Percentiles rank a stretch among this genome's conserved stretches.
Evolutionary conservation across 176 grass and related monocot species (phyloP).

Genomic region (Aegilops sharonensis): DNA sequence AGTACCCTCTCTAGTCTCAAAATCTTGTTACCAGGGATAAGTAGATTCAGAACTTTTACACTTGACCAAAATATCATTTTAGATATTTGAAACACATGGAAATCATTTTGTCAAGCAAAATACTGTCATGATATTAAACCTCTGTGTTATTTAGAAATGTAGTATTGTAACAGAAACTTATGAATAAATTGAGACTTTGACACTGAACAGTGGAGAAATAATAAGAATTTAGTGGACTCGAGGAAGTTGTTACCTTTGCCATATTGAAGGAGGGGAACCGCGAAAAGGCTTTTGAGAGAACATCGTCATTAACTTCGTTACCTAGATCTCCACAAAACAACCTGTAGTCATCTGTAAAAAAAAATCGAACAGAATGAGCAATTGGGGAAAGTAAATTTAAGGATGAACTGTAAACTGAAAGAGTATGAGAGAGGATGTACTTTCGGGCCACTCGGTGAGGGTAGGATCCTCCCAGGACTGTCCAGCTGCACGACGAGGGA

Average conservation of each 20-base stretch:
- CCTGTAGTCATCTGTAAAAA: conserved; percentile 71
- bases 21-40: background rate
- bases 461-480: conserved; percentile 89
- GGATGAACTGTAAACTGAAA: background rate
- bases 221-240: background rate
- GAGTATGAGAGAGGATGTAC: conserved; percentile 29
- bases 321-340: conserved; percentile 97
- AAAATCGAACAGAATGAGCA: background rate
- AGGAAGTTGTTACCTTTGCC: conserved; percentile 62
- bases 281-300: conserved; percentile 90
- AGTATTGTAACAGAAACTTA: background rate
- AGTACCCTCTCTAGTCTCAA: background rate
- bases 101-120: background rate
- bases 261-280: conserved; percentile 97
- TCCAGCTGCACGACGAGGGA: conserved; percentile 77
- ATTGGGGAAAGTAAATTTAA: background rate
- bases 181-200: background rate
- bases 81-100: background rate
- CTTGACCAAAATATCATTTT: background rate
- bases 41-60: background rate
- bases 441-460: conserved; percentile 92
- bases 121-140: background rate
- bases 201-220: background rate
- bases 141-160: background rate
- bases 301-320: conserved; percentile 98